These are phyloP conservation scores for Cryphonectria naterciae DNA, from an alignment of 2,329 filamentous ascomycete species.

Conservation along the genomic window DNA sequence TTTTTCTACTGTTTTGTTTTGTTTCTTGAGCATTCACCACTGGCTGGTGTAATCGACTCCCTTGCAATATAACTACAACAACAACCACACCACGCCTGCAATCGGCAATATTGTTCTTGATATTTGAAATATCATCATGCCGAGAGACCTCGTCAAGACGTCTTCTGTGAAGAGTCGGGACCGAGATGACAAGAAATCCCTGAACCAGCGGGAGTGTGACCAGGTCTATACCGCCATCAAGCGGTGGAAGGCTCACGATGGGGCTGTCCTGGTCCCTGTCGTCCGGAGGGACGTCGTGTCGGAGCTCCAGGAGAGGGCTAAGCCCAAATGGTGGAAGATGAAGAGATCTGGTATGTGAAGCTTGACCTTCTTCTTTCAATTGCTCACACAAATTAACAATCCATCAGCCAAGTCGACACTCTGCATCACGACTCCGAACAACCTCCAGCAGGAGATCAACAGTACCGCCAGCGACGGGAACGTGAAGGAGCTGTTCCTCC, in stretches of 20 bases:
- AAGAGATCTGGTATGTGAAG: constrained; percentile 19
- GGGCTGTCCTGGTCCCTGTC: constrained; percentile 25
- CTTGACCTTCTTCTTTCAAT: too few species aligned
- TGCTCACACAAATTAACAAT: not conserved
- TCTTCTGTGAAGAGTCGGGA: constrained; percentile 14
- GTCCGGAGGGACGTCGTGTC: constrained; percentile 21
- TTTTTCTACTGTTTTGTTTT: not conserved
- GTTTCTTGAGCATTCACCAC: constrained; percentile 14
- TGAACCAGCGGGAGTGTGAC: constrained; percentile 27
- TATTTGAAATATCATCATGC: constrained; percentile 11
- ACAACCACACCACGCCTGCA: constrained; percentile 1
- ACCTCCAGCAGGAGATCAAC: constrained; percentile 26
- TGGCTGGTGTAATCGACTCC: constrained; percentile 16
- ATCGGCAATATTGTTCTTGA: not conserved
- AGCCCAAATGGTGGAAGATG: constrained; percentile 29
- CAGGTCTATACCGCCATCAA: constrained; percentile 28
- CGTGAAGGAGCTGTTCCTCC: constrained; percentile 29
- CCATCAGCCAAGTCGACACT: constrained; percentile 25
- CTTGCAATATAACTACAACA: not conserved
- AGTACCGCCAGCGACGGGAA: constrained; percentile 24
- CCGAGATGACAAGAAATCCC: constrained; percentile 1
- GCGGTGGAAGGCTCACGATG: constrained; percentile 27
- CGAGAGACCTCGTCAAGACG: constrained; percentile 12
- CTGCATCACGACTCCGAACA: constrained; percentile 26
- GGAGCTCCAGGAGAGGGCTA: constrained; percentile 17